Evolutionary conservation across 176 grass and related monocot genomes (phyloP), one percentile per base, ranked within the genome.

Genomic region (Areca catechu): DNA sequence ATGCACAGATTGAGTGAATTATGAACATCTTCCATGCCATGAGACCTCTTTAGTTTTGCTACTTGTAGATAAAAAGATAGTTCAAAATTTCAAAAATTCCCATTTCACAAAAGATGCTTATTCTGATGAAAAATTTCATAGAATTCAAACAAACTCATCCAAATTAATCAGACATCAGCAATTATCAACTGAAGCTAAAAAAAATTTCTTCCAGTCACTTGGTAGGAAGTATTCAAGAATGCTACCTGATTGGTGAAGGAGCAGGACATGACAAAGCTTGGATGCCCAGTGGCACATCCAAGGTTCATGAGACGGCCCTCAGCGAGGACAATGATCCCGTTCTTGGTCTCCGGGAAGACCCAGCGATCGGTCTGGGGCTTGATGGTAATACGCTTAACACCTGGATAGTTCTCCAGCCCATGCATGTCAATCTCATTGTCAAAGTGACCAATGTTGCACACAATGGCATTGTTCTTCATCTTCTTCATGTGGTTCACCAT

Each of bases 391-490:
- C 80, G 84, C 84, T 89, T 92, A 48, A 98, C 84, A 14, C 93
- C 93, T 4, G 93, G 84, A 78, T 92, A 98, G 2, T 75, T 89
- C 75, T 98, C 93, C n/a, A 98, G 71, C 7, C 93, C 87, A 0
- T 50, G 60, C 87, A 98, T 98, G 54, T 98, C 93, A 0, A 98
- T 98, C 81, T 98, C 93, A 61, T 98, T 98, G 68, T 98, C 93
- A 3, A 98, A 98, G 70, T 98, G 93, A 5, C 93, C 93, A 62
- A 98, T 89, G 81, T 98, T 98, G 84, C 93, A 98, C 22, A 98
- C 84, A 61, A 98, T 98, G 15, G 93, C 93, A 24, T 98, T 98
- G 87, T 92, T 98, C 84, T 98, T 98, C 93, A 98, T 98, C 76
- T 92, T 88, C 84, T 60, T 91, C 92, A 97, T 97, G 83, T 97